Base-by-base conservation (phyloP, 495 filamentous ascomycete species). In the Pyronema domesticum region DNA sequence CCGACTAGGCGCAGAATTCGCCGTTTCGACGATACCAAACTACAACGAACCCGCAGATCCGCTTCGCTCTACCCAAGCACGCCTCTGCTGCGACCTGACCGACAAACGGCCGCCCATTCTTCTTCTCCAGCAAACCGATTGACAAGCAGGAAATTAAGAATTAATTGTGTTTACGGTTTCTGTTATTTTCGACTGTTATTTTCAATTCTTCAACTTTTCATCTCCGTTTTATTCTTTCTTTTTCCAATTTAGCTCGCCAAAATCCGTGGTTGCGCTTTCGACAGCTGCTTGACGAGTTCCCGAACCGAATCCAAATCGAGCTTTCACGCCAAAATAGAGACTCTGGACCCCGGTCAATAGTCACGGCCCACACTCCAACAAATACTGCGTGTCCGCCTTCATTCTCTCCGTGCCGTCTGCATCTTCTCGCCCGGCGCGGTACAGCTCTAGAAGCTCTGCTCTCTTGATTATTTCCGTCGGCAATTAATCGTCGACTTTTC, bases 41-140 rank as follows among this genome's bases (percentile, higher is more conserved):
- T 51, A 55, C 57, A 57, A 58, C 23, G 23, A 30, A 30, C 23
- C 55, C 60, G 52, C 52, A 15, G 40, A 46, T 54, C 23, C 23
- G 23, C 23, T 30, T 30, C 52, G 42, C 23, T 46, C 18, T 54
- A n/a, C 13, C 44, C 35, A 40, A 11, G 7, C 50, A 13, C 11
- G 37, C 7, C 35, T 53, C 37, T 42, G 36, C 50, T 17, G 50
- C 11, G 15, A 53, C 11, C 50, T 14, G 34, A 17, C 10, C 19
- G 30, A 30, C 23, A 47, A 50, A 50, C 47, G 47, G 47, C 47
- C 5, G 50, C 50, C 37, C 10, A 47, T 11, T 11, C 45, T 14
- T 30, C 45, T 18, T 51, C 48, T 35, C 48, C 19, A 43, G 39
- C 39, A 43, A 43, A 13, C 39, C 15, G 13, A 13, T 6, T 13